Evolutionary conservation across 371 early-diverging fungal species (phyloP).

Genomic region (Actinomortierella ambigua): DNA sequence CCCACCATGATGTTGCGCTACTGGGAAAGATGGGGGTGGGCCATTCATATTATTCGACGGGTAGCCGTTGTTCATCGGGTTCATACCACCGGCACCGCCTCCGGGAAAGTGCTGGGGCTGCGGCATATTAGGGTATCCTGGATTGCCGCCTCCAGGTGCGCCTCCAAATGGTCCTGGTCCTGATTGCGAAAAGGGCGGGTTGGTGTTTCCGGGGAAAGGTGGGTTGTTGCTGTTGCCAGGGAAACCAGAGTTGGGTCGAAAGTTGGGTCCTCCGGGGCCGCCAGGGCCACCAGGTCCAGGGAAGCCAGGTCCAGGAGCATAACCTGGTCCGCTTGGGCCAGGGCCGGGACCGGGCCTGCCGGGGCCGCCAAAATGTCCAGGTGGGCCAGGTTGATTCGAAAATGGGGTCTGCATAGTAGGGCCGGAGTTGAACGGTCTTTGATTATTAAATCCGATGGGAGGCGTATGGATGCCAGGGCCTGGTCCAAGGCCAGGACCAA

Average conservation of each 20-base stretch:
- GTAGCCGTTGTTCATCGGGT: neutral
- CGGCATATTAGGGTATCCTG: slow-evolving; percentile 1
- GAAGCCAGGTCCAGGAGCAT: no score
- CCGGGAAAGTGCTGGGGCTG: neutral
- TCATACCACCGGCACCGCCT: neutral
- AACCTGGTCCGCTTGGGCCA: slow-evolving; percentile 4
- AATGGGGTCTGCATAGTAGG: slow-evolving; percentile 8
- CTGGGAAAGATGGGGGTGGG: neutral
- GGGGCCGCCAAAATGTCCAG: slow-evolving; percentile 25
- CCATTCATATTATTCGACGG: neutral
- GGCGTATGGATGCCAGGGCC: neutral
- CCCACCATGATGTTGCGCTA: neutral
- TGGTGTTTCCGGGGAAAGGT: slow-evolving; percentile 5
- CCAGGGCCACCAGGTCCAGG: neutral
- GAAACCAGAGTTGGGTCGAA: slow-evolving; percentile 2
- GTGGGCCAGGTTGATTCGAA: slow-evolving; percentile 13
- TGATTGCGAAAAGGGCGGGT: neutral
- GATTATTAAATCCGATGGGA: neutral
- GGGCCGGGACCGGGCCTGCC: slow-evolving; percentile 1
- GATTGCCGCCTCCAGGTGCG: slow-evolving; percentile 3
- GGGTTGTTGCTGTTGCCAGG: slow-evolving; percentile 7
- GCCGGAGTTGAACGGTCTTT: slow-evolving; percentile 13
- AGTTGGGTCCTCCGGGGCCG: slow-evolving; percentile 4
- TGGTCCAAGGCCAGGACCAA: no score
- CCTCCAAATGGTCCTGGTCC: neutral